phyloP scores from a whole-genome alignment of 176 grass and related monocot species.

The Triticum aestivum region IWGSC_CS_RefSeq_v2.1 NC_057809.1:464637025-464637524 shows the following conservation, averaged over 20 bases:
- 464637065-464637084: conserved; percentile 67
- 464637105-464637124: conserved; percentile 52
- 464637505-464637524: not conserved
- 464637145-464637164: conserved; percentile 49
- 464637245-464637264: conserved; percentile 47
- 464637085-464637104: conserved; percentile 76
- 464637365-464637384: not conserved
- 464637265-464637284: conserved; percentile 53
- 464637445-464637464: conserved; percentile 40
- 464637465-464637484: conserved; percentile 39
- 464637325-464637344: not conserved
- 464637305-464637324: conserved; percentile 70
- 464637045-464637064: conserved; percentile 61
- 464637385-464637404: conserved; percentile 38
- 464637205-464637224: conserved; percentile 52
- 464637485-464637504: not conserved
- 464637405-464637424: conserved; percentile 39
- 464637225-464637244: conserved; percentile 63
- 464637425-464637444: conserved; percentile 23
- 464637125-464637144: conserved; percentile 42
- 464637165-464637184: conserved; percentile 76
- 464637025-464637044: conserved; percentile 49
- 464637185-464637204: conserved; percentile 48
- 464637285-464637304: conserved; percentile 59
- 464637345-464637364: not conserved